Evolutionary conservation across 2,329 filamentous ascomycete species (phyloP).

Genomic region (Pleomassaria siparia): DNA sequence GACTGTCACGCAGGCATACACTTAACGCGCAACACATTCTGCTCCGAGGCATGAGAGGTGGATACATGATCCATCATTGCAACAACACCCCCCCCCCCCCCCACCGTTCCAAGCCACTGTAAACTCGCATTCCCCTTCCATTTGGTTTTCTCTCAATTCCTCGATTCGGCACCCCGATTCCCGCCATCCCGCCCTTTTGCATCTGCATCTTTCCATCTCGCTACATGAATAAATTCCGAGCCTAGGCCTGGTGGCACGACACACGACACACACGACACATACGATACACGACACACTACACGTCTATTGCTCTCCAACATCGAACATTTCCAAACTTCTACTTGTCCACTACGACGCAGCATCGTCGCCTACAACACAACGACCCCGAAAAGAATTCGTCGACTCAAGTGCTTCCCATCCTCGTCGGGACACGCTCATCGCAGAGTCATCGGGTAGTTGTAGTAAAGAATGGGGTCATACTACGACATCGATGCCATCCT

Average conservation of each 20-base stretch:
- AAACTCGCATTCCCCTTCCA: background rate
- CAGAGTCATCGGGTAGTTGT: conserved; percentile 6
- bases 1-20: conserved; percentile 1
- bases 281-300: conserved; percentile 15
- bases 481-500: conserved; percentile 84
- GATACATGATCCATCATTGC: background rate
- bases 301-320: conserved; percentile 14
- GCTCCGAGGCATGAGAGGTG: background rate
- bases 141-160: conserved; percentile 5
- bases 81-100: background rate
- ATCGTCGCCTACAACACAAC: background rate
- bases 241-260: conserved; percentile 19
- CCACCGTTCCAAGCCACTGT: background rate
- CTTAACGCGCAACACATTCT: background rate
- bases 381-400: background rate
- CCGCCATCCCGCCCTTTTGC: conserved; percentile 2
- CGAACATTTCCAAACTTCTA: conserved; percentile 7
- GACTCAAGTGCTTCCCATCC: background rate
- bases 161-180: background rate
- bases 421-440: conserved; percentile 5
- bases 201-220: conserved; percentile 6
- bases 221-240: conserved; percentile 11
- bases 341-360: conserved; percentile 3
- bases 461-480: conserved; percentile 60
- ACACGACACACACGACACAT: too few relatives aligned